Evolutionary conservation across 2,329 filamentous ascomycete genomes (phyloP), one percentile per base, ranked within the genome.

Genomic region (Cladophialophora chaetospira): DNA sequence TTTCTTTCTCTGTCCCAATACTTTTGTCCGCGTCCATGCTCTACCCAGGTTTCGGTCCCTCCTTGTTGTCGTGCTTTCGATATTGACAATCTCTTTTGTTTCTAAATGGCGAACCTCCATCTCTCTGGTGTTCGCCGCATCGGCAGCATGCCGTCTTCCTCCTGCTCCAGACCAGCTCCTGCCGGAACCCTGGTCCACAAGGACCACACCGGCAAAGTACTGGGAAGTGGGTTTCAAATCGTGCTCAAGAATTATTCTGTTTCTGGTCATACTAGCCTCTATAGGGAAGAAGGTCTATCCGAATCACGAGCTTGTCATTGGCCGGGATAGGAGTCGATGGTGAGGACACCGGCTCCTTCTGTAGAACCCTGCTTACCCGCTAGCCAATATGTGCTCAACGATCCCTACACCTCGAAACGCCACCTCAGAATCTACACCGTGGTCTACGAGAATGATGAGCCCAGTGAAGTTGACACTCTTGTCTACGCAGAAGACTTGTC

Each of bases 401-500:
- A 75, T 46, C 67, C 62, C 5, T 57, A 64, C 26, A 62, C 77
- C 11, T 79, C 76, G 3, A 72, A 72, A 38, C 68, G 63, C 28
- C 76, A 79, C 56, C 40, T 78, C 10, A 69, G 70, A 15, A 72
- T 79, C 44, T 77, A 78, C 60, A 71, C 71, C 8, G 68, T 78
- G 11, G 63, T 75, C 2, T 76, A 73, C 54, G 73, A 77, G 55
- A 64, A 71, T 29, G 71, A 73, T 2, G 69, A 73, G 15, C 67
- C 67, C 0, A 55, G 64, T 11, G 66, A 71, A 19, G 62, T 76
- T n/a, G 67, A 70, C 1, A 72, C 73, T 1, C 65, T 78, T 19
- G 71, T 78, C 4, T 78, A 77, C 53, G 74, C 71, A 2, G 67
- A 76, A 57, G 73, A 77, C 60, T 42, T 75, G 1, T 78, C 76